phyloP scores from a whole-genome alignment of 2,329 filamentous ascomycete genomes.

The Paracamarosporium sp. region DNA sequence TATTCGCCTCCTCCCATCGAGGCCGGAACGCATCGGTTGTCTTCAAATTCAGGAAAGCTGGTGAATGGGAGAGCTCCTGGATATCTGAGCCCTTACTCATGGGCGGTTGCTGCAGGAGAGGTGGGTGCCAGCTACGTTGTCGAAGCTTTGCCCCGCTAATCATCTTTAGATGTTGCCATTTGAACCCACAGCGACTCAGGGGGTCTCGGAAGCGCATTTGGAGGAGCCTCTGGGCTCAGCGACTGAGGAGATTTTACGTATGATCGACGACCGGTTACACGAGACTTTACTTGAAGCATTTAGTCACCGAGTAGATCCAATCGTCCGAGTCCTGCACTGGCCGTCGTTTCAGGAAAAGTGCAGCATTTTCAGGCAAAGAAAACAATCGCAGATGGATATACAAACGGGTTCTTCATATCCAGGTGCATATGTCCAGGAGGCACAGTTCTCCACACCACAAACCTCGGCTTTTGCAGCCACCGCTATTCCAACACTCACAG shows the following conservation, averaged over 20 bases:
- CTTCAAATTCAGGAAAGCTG: conserved; percentile 13
- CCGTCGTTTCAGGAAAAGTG: conserved; percentile 23
- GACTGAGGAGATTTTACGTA: conserved; percentile 5
- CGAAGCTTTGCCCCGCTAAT: background rate
- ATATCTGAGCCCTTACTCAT: conserved; percentile 29
- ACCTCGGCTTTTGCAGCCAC: background rate
- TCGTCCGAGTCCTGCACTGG: conserved; percentile 28
- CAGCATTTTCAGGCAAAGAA: conserved; percentile 10
- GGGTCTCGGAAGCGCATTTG: background rate
- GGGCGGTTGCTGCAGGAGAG: conserved; percentile 25
- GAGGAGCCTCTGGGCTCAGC: conserved; percentile 3
- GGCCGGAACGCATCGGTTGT: background rate
- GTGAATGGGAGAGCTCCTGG: conserved; percentile 11
- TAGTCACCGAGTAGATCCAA: conserved; percentile 24
- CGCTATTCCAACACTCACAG: background rate
- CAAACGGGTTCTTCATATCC: conserved; percentile 8
- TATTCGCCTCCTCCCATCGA: conserved; percentile 16
- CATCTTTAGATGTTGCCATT: background rate
- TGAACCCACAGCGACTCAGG: background rate
- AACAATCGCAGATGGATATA: conserved; percentile 1
- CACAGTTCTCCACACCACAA: conserved; percentile 13
- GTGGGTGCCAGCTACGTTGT: conserved; percentile 8
- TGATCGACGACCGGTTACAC: conserved; percentile 22
- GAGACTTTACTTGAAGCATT: conserved; percentile 20
- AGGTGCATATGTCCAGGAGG: conserved; percentile 11